Percentiles rank a stretch among this genome's conserved stretches.
Evolutionary conservation across 257 asterid species (phyloP).

Genomic region (Nicotiana otophora): DNA sequence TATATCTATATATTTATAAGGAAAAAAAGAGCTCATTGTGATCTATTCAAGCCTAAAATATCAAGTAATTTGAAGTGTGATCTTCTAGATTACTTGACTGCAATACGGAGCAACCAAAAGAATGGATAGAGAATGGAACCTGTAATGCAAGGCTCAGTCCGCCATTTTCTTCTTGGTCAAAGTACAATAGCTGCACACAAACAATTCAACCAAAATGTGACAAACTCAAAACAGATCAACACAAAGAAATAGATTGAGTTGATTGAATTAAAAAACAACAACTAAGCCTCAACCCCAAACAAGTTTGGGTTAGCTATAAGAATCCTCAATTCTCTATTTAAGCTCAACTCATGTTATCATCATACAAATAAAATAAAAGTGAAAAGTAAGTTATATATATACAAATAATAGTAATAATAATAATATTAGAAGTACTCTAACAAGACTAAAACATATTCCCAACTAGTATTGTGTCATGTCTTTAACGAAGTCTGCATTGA

Average conservation of each 20-base stretch:
- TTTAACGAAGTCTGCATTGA: no score
- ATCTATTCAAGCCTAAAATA: background rate
- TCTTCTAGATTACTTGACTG: background rate
- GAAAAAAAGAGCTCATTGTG: background rate
- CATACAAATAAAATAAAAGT: no score
- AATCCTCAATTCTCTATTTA: no score
- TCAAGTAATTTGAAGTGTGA: background rate
- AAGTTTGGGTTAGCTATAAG: no score
- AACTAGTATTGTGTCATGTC: no score
- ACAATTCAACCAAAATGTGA: slow-evolving; percentile 4
- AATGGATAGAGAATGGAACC: slow-evolving; percentile 34
- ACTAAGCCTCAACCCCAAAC: no score
- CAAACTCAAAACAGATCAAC: background rate
- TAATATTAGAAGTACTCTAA: no score
- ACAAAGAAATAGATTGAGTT: background rate
- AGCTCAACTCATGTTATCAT: no score
- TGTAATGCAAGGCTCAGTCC: slow-evolving; percentile 89
- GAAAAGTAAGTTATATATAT: no score
- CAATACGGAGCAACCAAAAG: slow-evolving; percentile 1
- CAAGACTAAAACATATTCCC: no score
- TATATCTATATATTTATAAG: background rate
- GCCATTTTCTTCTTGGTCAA: slow-evolving; percentile 77
- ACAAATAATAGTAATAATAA: no score
- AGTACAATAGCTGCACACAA: slow-evolving; percentile 74
- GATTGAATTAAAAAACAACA: background rate